Evolutionary conservation across 2,329 filamentous ascomycete genomes (phyloP).

Genomic region (Ceratocystis variospora): DNA sequence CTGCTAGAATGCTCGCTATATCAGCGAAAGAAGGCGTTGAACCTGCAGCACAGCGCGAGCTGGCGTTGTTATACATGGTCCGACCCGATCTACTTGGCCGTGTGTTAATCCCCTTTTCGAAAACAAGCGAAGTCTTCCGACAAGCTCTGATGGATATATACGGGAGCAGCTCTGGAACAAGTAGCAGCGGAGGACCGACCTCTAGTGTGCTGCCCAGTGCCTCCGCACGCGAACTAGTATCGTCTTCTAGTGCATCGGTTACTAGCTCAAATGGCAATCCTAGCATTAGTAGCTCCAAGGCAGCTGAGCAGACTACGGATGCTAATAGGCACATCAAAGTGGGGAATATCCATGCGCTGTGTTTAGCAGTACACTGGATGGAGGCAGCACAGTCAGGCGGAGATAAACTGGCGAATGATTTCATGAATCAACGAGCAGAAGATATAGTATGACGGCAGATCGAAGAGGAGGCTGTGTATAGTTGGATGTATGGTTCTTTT

Average conservation of each 20-base stretch:
- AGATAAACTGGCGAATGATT: slow-evolving; percentile 69
- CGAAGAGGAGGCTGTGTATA: background rate
- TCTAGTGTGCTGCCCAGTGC: background rate
- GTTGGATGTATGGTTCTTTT: background rate
- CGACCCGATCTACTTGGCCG: slow-evolving; percentile 73
- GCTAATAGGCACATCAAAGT: slow-evolving; percentile 16
- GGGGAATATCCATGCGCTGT: slow-evolving; percentile 71
- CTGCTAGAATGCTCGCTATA: slow-evolving; percentile 79
- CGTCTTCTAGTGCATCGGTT: background rate
- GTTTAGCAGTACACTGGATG: slow-evolving; percentile 95
- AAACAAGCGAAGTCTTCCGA: slow-evolving; percentile 81
- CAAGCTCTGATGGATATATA: slow-evolving; percentile 66
- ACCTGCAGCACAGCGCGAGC: slow-evolving; percentile 75
- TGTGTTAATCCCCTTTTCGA: slow-evolving; percentile 69
- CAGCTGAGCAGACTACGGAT: background rate
- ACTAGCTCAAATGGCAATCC: too few relatives aligned
- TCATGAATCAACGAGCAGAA: slow-evolving; percentile 52
- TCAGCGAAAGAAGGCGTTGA: slow-evolving; percentile 79
- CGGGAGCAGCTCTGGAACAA: slow-evolving; percentile 26
- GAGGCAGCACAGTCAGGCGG: slow-evolving; percentile 74
- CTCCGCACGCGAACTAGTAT: background rate
- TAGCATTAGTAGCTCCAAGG: background rate
- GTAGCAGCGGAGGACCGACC: slow-evolving; percentile 12
- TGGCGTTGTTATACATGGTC: slow-evolving; percentile 85
- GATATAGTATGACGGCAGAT: background rate